Evolutionary conservation across 225 moss, liverwort and hornwort genomes (phyloP).

Genomic region (Lunularia cruciata): DNA sequence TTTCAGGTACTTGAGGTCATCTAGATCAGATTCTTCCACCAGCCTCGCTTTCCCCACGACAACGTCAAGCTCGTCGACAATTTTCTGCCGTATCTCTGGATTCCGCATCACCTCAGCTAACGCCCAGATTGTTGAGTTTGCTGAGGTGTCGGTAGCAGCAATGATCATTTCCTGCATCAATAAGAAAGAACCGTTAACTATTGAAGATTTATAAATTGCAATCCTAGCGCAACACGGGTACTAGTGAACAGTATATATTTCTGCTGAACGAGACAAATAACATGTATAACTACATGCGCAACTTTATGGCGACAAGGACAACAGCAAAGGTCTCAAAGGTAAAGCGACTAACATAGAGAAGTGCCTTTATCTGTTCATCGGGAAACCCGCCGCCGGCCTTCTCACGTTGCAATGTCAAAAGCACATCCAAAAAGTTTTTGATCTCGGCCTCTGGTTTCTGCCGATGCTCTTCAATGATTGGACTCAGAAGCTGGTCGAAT

Average conservation of each 20-base stretch:
- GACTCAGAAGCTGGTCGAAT: not conserved
- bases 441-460: not conserved
- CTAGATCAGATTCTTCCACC: no score
- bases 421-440: not conserved
- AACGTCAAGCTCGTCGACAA: slow-evolving; percentile 21
- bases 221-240: no score
- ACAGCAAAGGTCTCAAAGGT: no score
- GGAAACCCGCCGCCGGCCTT: not conserved
- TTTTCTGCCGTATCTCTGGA: not conserved
- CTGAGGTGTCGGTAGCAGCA: slow-evolving; percentile 15
- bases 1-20: no score
- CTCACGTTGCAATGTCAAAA: not conserved
- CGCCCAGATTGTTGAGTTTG: slow-evolving; percentile 8
- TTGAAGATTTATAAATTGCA: no score
- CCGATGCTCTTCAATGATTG: not conserved
- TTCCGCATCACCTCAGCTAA: slow-evolving; percentile 17
- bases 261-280: no score
- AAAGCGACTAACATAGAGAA: not conserved
- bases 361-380: not conserved
- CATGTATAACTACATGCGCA: no score
- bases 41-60: no score
- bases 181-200: no score
- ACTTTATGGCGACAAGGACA: no score
- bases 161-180: slow-evolving; percentile 21
- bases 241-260: no score